These are phyloP conservation scores for Aspergillus affinis DNA, from an alignment of 495 filamentous ascomycete species.

Conservation along the genomic window DNA sequence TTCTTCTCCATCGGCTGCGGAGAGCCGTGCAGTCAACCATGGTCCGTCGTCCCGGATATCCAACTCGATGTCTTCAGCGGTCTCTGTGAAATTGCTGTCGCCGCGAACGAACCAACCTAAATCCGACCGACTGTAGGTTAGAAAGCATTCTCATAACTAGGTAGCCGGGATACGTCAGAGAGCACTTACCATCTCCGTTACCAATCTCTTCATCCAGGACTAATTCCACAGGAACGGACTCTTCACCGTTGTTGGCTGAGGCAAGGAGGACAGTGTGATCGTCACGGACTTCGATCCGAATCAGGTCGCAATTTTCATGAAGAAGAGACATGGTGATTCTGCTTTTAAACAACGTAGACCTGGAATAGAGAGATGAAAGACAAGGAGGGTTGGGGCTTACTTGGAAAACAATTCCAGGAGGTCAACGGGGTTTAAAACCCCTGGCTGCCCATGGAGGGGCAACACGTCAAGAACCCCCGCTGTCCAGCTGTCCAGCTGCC, in stretches of 20 bases:
- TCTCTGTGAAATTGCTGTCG: background rate
- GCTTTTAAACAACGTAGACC: slow-evolving; percentile 31
- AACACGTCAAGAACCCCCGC: too few species aligned
- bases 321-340: slow-evolving; percentile 17
- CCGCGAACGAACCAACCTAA: background rate
- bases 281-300: slow-evolving; percentile 3
- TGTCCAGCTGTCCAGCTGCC: too few species aligned
- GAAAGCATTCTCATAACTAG: background rate
- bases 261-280: slow-evolving; percentile 2
- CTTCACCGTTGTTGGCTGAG: background rate
- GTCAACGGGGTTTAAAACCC: background rate
- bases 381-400: background rate
- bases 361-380: background rate
- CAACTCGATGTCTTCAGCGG: slow-evolving; percentile 4
- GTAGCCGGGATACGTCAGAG: background rate
- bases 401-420: background rate
- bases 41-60: background rate
- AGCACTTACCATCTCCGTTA: background rate
- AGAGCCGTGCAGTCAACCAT: background rate
- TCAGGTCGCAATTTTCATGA: background rate
- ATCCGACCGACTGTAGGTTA: background rate
- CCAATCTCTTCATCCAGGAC: background rate
- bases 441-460: background rate
- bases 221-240: background rate
- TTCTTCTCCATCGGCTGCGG: background rate